phyloP scores from a whole-genome alignment of 495 filamentous ascomycete species.

The Thozetella sp. region DNA sequence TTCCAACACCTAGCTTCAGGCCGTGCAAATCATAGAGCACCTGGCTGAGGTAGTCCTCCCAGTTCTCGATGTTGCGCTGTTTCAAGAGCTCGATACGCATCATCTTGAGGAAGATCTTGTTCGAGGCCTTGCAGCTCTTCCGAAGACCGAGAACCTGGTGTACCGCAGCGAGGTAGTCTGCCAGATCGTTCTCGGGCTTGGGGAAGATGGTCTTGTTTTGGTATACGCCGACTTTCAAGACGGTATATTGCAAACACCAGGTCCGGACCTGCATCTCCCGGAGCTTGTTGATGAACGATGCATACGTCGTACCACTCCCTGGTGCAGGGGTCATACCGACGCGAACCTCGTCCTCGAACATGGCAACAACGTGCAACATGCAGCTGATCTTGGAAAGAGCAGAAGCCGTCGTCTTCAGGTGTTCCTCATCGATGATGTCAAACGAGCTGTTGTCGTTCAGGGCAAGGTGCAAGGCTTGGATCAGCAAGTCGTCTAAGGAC shows the following conservation, averaged over 20 bases:
- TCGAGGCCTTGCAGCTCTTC: constrained; percentile 81
- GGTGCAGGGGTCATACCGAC: constrained; percentile 62
- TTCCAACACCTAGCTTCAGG: constrained; percentile 72
- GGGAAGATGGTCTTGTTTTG: constrained; percentile 67
- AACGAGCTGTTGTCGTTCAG: constrained; percentile 73
- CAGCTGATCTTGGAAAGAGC: constrained; percentile 67
- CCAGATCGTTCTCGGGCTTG: constrained; percentile 65
- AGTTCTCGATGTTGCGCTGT: constrained; percentile 63
- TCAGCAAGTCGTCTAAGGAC: constrained; percentile 73
- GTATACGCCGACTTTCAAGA: constrained; percentile 73
- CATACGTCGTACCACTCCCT: constrained; percentile 31
- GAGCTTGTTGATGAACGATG: constrained; percentile 68
- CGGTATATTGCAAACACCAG: constrained; percentile 77
- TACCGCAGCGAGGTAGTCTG: constrained; percentile 73
- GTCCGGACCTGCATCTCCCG: constrained; percentile 87
- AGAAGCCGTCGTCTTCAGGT: constrained; percentile 68
- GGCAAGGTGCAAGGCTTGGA: constrained; percentile 62
- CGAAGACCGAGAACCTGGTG: constrained; percentile 87
- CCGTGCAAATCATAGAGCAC: constrained; percentile 89
- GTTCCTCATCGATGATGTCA: constrained; percentile 80
- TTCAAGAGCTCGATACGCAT: constrained; percentile 79
- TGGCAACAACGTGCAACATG: constrained; percentile 73
- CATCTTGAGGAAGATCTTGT: constrained; percentile 84
- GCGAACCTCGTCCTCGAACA: constrained; percentile 81
- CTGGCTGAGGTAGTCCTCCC: constrained; percentile 80